Base-by-base conservation (phyloP, 2,329 filamentous ascomycete species). In the Amesomyces nigricolor region DNA sequence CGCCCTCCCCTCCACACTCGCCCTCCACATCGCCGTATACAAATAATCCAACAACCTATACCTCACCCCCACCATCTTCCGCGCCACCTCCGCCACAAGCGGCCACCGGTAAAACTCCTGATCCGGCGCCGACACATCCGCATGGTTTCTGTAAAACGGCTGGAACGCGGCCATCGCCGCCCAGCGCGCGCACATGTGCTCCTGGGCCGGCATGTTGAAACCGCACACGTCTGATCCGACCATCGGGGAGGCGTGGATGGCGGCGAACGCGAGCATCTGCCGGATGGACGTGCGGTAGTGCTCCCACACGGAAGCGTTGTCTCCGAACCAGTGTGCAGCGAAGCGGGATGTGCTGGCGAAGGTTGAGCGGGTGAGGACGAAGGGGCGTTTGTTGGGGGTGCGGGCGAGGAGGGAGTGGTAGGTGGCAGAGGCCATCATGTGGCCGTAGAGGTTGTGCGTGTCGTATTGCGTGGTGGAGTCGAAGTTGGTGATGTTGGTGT, bases 61-160 rank as follows among this genome's bases (percentile, higher is more conserved):
- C n/a, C 87, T 77, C 54, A 81, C 82, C 40, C 78, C 79, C 59
- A 90, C 87, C 29, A 81, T 83, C 59, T 81, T 84, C 48, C 75
- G 78, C 0, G 82, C 86, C 0, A 85, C 82, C 1, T 75, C 71
- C 0, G 83, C 72, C 0, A 87, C 85, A 1, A 74, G 68, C 0
- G 74, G 71, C 83, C 85, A 89, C 17, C 76, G 78, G 68, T 89
- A 91, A 67, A 88, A 87, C 66, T 91, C 88, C 65, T 91, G 88
- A 0, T 73, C 67, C 7, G 70, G 68, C 42, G 70, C 72, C 2
- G 62, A 46, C 16, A 60, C 63, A 38, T 77, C 69, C 47, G 86
- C 85, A 72, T 91, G 88, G 68, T 90, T 86, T 55, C 88, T 83
- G 72, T 84, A 90, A 73, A 91, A 91, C 1, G 86, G 83, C 47